phyloP scores from a whole-genome alignment of 768 basidiomycete species.

The Panaeolus cyanescens region DNA sequence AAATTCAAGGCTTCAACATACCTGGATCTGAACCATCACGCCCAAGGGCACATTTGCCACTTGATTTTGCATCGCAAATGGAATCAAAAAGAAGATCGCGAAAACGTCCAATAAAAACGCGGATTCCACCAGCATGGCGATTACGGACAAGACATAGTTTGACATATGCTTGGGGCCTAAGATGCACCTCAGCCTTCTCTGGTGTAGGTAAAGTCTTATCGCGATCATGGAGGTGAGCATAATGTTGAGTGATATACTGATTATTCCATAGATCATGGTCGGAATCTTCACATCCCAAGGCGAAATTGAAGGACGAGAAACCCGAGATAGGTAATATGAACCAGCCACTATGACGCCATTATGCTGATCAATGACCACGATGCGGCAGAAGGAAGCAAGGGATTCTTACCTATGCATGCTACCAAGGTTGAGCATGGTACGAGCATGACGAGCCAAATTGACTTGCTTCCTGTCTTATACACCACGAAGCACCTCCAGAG shows the following conservation, averaged over 20 bases:
- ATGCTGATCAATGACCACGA: background rate
- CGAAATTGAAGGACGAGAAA: background rate
- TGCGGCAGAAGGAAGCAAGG: background rate
- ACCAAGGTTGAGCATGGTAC: conserved; percentile 1
- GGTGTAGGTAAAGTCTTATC: conserved; percentile 5
- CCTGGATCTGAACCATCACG: conserved; percentile 5
- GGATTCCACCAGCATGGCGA: conserved; percentile 9
- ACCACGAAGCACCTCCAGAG: conserved; percentile 14
- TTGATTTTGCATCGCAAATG: conserved; percentile 4
- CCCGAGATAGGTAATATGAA: background rate
- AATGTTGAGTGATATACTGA: background rate
- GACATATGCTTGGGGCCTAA: background rate
- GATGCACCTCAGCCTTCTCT: background rate
- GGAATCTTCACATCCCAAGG: background rate
- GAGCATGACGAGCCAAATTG: conserved; percentile 5
- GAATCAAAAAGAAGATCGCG: conserved; percentile 10
- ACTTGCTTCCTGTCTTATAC: background rate
- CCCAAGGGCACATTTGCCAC: conserved; percentile 6
- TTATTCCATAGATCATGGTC: background rate
- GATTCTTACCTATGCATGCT: conserved; percentile 4
- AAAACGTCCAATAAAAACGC: conserved; percentile 4
- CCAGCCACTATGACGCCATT: conserved; percentile 2
- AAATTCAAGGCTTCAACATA: background rate
- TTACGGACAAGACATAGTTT: conserved; percentile 2
- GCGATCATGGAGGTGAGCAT: conserved; percentile 8